A percentile compares a stretch with the other conserved stretches of the same genome.
These are phyloP conservation scores for Ambrosiella cleistominuta DNA, from an alignment of 2,329 filamentous ascomycete species.

Conservation along the genomic window DNA sequence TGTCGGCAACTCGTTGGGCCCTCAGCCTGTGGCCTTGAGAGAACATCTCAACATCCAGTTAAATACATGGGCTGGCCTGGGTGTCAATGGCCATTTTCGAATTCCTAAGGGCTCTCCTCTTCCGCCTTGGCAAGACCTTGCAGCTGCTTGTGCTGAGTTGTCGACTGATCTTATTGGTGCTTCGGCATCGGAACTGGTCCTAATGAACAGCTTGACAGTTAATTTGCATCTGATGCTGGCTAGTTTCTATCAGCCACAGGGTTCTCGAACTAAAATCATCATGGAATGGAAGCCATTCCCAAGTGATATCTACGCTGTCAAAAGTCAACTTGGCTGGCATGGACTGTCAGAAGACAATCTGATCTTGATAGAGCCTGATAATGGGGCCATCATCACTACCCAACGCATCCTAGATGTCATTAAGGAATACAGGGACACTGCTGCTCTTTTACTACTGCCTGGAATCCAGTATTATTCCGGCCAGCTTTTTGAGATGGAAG, in stretches of 20 bases:
- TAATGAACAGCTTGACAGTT: conserved; percentile 74
- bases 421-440: conserved; percentile 52
- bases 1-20: conserved; percentile 75
- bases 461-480: conserved; percentile 87
- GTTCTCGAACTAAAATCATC: conserved; percentile 55
- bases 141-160: conserved; percentile 52
- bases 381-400: conserved; percentile 45
- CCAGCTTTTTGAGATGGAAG: conserved; percentile 66
- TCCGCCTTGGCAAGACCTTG: conserved; percentile 59
- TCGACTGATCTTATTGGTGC: conserved; percentile 63
- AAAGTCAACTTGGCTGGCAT: conserved; percentile 62
- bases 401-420: conserved; percentile 56
- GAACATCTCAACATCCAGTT: conserved; percentile 55
- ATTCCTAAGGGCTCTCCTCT: conserved; percentile 49
- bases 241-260: conserved; percentile 60
- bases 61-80: conserved; percentile 68
- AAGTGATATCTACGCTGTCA: conserved; percentile 70
- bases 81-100: conserved; percentile 69
- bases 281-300: conserved; percentile 85
- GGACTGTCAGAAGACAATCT: conserved; percentile 48
- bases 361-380: conserved; percentile 52
- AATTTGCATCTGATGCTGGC: conserved; percentile 73
- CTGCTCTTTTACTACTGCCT: conserved; percentile 62
- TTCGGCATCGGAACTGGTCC: conserved; percentile 51
- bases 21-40: conserved; percentile 54